Evolutionary conservation across 148 eudicot species (phyloP), one percentile per base, ranked within the genome.

Genomic region (Silene uniflora): DNA sequence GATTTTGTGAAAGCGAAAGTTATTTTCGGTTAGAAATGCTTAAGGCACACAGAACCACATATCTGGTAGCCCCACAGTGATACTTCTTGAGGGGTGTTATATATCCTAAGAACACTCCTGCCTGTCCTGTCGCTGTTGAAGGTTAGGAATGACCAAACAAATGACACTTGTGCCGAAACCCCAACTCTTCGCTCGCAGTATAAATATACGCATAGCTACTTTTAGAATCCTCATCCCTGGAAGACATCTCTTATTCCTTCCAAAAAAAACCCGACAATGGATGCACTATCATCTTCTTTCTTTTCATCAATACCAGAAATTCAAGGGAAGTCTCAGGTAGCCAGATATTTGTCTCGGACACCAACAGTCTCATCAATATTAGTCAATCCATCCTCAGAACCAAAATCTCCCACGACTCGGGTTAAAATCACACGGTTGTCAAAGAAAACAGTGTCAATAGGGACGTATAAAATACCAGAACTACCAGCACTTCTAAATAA

Each of bases 401-500:
- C 4, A 71, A 42, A 61, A 62, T 22, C 71, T 49, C 55, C 14
- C 76, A 1, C 16, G 17, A n/a, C 68, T 65, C 72, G 18, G 14
- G 17, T 35, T 12, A 76, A 63, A 63, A 63, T 17, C 47, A 62
- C 7, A 55, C 23, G 10, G 7, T 10, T 27, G 27, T 64, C 12
- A 69, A 72, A 56, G 25, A 46, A 27, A 44, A 55, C n/a, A 67
- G 46, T 27, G n/a, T 67, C 73, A 18, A 59, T 68, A 29, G 18
- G 24, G 52, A 55, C 27, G 35, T 16, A 39, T 18, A 68, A 69
- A 64, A 12, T 58, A 67, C 66, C 58, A 22, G 59, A 39, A 42
- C 65, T 24, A 42, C 27, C 73, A 39, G 21, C 60, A 39, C 56
- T 79, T 25, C 74, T 89, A 54, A 86, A 79, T 35, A 77, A 88